phyloP scores from a whole-genome alignment of 169 alveolate genomes.

The Perkinsus chesapeaki region DNA sequence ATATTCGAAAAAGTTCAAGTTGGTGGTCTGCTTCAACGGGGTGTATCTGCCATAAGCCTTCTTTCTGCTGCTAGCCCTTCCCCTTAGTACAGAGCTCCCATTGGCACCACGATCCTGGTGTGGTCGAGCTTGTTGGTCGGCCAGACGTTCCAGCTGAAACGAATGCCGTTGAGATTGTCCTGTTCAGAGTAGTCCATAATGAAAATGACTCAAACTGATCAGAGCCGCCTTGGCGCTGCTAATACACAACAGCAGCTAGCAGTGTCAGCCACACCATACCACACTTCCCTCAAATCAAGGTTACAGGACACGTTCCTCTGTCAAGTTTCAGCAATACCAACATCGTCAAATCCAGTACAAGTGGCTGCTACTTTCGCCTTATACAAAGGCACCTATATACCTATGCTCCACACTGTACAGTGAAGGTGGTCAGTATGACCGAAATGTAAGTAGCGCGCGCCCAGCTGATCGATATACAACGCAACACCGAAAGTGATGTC shows the following conservation, averaged over 20 bases:
- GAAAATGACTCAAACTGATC: not conserved
- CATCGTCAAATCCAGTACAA: not conserved
- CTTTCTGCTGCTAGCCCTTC: not conserved
- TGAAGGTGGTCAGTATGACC: not conserved
- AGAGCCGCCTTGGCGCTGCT: not conserved
- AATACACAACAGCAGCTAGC: too few relatives aligned
- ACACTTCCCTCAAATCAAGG: too few relatives aligned
- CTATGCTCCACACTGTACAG: not conserved
- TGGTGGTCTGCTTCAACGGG: conserved; percentile 51
- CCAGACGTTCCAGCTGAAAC: conserved; percentile 96
- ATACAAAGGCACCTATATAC: too few relatives aligned
- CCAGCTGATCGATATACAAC: not conserved
- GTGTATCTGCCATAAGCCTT: conserved; percentile 48
- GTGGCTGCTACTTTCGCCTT: too few relatives aligned
- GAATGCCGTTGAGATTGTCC: conserved; percentile 83
- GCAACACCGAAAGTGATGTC: not conserved
- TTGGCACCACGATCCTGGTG: conserved; percentile 89
- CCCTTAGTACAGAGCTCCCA: conserved; percentile 71
- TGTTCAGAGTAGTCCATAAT: conserved; percentile 60
- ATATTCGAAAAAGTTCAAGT: conserved; percentile 34
- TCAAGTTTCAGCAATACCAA: not conserved
- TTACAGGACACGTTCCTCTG: not conserved
- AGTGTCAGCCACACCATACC: too few relatives aligned
- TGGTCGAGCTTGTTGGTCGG: conserved; percentile 91
- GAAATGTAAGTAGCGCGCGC: not conserved